Base-by-base conservation (phyloP, 805 yeast genomes). In the Lachancea fermentati region DNA sequence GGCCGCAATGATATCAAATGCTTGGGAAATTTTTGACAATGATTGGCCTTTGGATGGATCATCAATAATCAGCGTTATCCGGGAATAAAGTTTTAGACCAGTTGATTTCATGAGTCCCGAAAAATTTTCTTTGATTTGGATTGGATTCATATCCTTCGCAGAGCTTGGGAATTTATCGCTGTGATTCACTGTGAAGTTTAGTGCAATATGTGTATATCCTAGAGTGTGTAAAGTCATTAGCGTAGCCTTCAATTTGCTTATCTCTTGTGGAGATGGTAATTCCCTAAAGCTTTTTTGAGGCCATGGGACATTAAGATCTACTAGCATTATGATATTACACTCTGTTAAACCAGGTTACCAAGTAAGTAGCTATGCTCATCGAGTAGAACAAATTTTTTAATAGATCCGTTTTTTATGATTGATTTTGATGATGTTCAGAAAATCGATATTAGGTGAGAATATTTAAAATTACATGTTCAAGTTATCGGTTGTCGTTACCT, bases 1-100 rank as follows among this genome's bases (percentile, higher is more conserved):
- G 1, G 91, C 80, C 0, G 96, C 85, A 5, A 93, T 69, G 2
- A 93, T 61, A 58, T 93, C 97, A 57, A 83, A 93, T 8, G 55
- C 57, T 35, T 59, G 61, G 5, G 62, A 54, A 13, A 60, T 57
- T 38, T 60, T 61, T 11, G 60, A 44, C 19, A 60, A 42, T 12
- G 60, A 77, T 51, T 81, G 91, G 32, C 84, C 78, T 48, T 84
- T 84, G 5, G 86, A 69, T 1, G 91, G 81, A 46, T 88, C 96
- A 45, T 78, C 84, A 7, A 89, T 73, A 9, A 78, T 67, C 5
- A 93, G 54, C 0, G 97, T 93, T 18, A 85, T 69, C 42, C 98
- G 66, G 1, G 88, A 73, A 50, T 76, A 83, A 7, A 83, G 53
- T 41, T 68, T 70, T 24, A 81, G 43, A 5, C 73, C 63, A 1